Conservation (phyloP, 441 rosid species). For the Dalechampia spathulata region DNA sequence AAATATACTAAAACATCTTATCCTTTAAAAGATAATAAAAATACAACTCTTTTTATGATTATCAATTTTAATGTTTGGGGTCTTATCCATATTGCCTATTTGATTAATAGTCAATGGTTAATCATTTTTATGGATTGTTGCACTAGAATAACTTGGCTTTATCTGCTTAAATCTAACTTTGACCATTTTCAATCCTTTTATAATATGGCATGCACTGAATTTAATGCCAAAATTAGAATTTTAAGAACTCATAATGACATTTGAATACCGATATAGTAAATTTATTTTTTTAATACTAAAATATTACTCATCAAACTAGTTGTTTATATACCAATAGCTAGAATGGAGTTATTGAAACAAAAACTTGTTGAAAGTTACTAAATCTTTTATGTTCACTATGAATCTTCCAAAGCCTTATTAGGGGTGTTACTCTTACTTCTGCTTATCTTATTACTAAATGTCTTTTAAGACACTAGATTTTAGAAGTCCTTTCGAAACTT, state of each 20-base stretch:
- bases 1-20: not conserved
- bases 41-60: not conserved
- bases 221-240: not conserved
- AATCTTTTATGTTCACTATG: not conserved
- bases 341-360: not conserved
- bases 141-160: no score
- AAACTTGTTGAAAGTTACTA: not conserved
- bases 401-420: not conserved
- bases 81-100: not conserved
- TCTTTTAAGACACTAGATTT: not conserved
- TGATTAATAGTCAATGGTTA: no score
- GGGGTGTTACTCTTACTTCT: not conserved
- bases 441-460: not conserved
- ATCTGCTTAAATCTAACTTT: no score
- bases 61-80: not conserved
- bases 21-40: not conserved
- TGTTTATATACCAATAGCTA: not conserved
- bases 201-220: no score
- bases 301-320: not conserved
- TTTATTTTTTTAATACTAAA: not conserved
- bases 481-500: not conserved
- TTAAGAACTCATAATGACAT: not conserved
- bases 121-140: no score
- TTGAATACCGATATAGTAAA: not conserved
- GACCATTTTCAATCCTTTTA: no score